Evolutionary conservation across 495 filamentous ascomycete genomes (phyloP), one percentile per base, ranked within the genome.

Genomic region (Tuber brumale): DNA sequence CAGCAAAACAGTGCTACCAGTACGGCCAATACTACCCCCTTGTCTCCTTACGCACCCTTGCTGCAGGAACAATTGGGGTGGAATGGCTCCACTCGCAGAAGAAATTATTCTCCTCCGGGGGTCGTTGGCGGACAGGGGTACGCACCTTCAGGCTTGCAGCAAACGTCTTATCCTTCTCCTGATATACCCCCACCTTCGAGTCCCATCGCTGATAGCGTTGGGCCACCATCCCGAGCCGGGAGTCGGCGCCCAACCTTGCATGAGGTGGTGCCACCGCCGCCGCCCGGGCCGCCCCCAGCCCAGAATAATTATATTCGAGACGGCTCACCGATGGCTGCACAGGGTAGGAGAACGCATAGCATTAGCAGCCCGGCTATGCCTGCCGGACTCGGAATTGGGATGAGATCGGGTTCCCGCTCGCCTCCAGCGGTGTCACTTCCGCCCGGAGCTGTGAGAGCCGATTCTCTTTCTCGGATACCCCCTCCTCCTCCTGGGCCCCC

Each of bases 401-500:
- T 80, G 19, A 72, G 78, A 39, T 69, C 78, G 16, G 71, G 75
- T 71, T 80, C 78, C 14, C 70, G 75, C 35, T 80, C 78, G 19
- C 78, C 78, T 19, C 72, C 70, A 61, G 41, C 39, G 42, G 42
- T 72, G 23, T 69, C 78, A 39, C 72, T 74, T 41, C 76, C 78
- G 4, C 74, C 74, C 21, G 73, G 69, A 4, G 75, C 72, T 39
- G 70, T 76, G 31, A 75, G 78, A 27, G 76, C 69, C 7, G 78
- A 80, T n/a, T 80, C 78, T 5, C 70, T 76, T 18, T 73, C 77
- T 14, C 70, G 78, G 45, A 82, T 82, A 16, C 81, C 81, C 0
- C 81, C 81, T 1, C 81, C 81, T 21, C 81, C 81, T 6, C 81
- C 80, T 16, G 81, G 80, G 4, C 81, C 80, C 7, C 81, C 81